phyloP scores from a whole-genome alignment of 192 early-diverging fungal genomes.

The Dissophora globulifera region DNA sequence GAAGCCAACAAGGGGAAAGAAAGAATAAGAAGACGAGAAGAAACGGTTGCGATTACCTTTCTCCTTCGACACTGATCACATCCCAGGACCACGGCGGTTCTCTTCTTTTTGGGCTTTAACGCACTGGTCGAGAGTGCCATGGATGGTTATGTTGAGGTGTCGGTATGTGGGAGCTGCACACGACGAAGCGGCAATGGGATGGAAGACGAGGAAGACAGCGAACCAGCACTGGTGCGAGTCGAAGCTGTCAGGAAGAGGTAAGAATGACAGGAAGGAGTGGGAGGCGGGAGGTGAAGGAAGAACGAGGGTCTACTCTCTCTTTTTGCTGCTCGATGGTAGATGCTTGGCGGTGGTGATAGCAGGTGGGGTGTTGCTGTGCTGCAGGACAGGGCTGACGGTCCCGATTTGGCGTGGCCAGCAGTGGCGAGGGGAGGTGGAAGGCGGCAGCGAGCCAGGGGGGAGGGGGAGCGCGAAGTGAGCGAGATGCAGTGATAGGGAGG shows the following conservation, averaged over 20 bases:
- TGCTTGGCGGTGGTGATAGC: too few species aligned
- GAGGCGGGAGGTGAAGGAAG: slow-evolving; percentile 2
- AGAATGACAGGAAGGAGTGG: not conserved
- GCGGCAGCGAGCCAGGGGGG: not conserved
- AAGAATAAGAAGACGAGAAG: not conserved
- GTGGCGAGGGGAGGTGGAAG: not conserved
- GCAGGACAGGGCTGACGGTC: too few species aligned
- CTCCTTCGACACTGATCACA: slow-evolving; percentile 50
- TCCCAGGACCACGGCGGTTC: slow-evolving; percentile 47
- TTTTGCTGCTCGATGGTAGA: not conserved
- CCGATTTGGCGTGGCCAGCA: too few species aligned
- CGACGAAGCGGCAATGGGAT: not conserved
- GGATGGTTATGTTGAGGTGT: not conserved
- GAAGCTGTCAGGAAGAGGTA: too few species aligned
- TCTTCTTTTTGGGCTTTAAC: slow-evolving; percentile 53
- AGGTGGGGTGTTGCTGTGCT: too few species aligned
- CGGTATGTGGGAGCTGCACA: not conserved
- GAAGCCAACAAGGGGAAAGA: too few species aligned
- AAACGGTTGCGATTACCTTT: slow-evolving; percentile 29
- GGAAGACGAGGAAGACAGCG: not conserved
- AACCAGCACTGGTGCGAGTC: not conserved
- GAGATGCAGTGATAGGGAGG: not conserved
- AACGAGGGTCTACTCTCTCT: slow-evolving; percentile 12
- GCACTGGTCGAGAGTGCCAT: slow-evolving; percentile 28
- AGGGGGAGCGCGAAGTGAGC: not conserved